Conservation (phyloP, 2,329 filamentous ascomycete genomes). For the Penicillium sp. region DNA sequence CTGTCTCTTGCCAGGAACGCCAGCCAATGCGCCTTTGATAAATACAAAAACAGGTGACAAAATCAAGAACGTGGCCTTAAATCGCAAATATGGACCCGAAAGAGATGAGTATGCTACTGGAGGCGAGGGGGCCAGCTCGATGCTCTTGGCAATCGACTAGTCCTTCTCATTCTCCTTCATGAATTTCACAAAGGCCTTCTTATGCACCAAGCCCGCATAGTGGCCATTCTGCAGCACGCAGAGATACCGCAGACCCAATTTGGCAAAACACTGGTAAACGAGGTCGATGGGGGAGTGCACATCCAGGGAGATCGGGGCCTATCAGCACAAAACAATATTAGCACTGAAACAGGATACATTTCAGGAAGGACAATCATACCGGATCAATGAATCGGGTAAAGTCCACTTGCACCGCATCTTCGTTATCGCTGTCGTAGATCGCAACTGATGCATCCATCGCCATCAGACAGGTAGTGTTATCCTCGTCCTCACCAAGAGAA, state of each 20-base stretch:
- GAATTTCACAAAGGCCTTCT: constrained; percentile 95
- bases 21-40: constrained; percentile 4
- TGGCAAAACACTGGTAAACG: constrained; percentile 95
- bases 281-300: constrained; percentile 89
- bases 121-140: constrained; percentile 7
- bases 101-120: neutral
- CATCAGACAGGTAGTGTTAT: constrained; percentile 76
- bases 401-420: constrained; percentile 68
- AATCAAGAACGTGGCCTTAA: neutral
- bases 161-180: constrained; percentile 76
- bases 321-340: neutral
- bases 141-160: neutral
- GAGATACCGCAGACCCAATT: constrained; percentile 87
- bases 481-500: constrained; percentile 70
- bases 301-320: constrained; percentile 85
- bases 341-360: constrained; percentile 6
- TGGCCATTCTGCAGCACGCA: constrained; percentile 83
- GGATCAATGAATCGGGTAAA: constrained; percentile 92
- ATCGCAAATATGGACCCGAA: neutral
- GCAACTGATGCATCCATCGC: constrained; percentile 59
- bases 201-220: constrained; percentile 92
- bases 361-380: constrained; percentile 48
- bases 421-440: constrained; percentile 63
- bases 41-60: constrained; percentile 1
- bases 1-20: constrained; percentile 1